Evolutionary conservation across 306 rosid species (phyloP), one percentile per base, ranked within the genome.

Genomic region (Oxytropis ochrocephala): DNA sequence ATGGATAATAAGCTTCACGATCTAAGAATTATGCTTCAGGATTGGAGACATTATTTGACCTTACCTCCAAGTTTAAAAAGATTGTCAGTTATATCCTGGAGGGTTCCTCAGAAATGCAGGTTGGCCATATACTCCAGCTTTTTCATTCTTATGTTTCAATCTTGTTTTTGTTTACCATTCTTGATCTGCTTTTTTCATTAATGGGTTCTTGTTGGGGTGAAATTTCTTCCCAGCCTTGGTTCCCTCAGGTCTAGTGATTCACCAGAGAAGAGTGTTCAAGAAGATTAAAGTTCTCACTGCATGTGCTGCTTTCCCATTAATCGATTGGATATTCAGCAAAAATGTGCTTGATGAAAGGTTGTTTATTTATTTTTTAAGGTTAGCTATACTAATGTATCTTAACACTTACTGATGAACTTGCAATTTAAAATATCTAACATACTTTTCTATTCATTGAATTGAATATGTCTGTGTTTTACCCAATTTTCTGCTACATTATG

Each of bases 71-170:
- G 66, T 67, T 72, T 81, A 80, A 90, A 87, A 86, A 70, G 57
- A 16, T 60, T 82, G 62, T 79, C 96, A 27, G 44, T 70, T 61
- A 41, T 80, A 32, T 76, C 90, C 30, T 94, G 97, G 97, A 85
- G 87, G 61, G 97, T 88, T 81, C 99, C 97, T 18, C 95, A 88
- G 68, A 83, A 87, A 41, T 90, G 98, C 96, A 91, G 99, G 82
- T 78, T 64, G 64, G 42, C 49, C 29, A 47, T 49, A 4, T 64
- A 36, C 36, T 55, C 56, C 10, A 43, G 64, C 69, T 43, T 46
- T 57, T 64, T 47, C 61, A 8, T 14, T 63, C 29, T 51, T 39
- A 27, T 43, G 35, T 67, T 38, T 46, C 35, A 21, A 67, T 69
- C 75, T 75, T 10, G 32, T 43, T 42, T 52, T 55, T 36, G n/a